A percentile compares a stretch with the other conserved stretches of the same genome.
phyloP scores from a whole-genome alignment of 75 land plant species.

The Cryptomeria japonica region DNA sequence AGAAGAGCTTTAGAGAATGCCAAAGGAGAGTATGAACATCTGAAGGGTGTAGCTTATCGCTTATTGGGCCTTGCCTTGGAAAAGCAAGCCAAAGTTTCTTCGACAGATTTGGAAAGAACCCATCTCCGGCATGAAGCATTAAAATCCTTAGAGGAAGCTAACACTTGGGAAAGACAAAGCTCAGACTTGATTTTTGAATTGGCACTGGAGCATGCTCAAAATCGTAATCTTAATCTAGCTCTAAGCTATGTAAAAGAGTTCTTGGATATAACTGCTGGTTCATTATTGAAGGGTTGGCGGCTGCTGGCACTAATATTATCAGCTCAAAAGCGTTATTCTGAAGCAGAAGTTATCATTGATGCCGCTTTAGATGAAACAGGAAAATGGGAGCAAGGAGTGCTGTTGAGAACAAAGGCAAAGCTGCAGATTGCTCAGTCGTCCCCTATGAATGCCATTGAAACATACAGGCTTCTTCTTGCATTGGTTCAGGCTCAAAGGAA shows the following conservation, averaged over 20 bases:
- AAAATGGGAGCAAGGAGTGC: conserved; percentile 91
- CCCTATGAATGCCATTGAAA: conserved; percentile 75
- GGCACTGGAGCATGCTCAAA: conserved; percentile 76
- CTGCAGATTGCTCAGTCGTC: conserved; percentile 64
- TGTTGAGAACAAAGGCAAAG: conserved; percentile 85
- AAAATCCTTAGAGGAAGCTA: conserved; percentile 58
- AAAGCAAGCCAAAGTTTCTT: conserved; percentile 58
- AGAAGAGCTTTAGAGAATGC: conserved; percentile 53
- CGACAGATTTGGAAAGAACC: conserved; percentile 66
- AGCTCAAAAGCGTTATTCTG: conserved; percentile 75
- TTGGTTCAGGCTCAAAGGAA: conserved; percentile 88
- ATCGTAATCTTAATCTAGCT: conserved; percentile 64
- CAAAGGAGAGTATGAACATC: conserved; percentile 32
- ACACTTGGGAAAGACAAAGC: conserved; percentile 42
- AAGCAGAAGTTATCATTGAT: conserved; percentile 85
- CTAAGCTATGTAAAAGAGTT: conserved; percentile 74
- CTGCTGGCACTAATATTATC: conserved; percentile 83
- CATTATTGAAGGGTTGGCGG: conserved; percentile 79
- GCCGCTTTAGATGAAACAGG: conserved; percentile 92
- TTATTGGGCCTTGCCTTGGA: conserved; percentile 70
- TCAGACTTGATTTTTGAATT: conserved; percentile 70
- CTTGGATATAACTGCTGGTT: conserved; percentile 83
- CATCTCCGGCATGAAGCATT: conserved; percentile 65
- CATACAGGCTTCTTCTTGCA: conserved; percentile 77
- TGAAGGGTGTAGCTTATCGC: conserved; percentile 66